phyloP scores from a whole-genome alignment of 2,329 filamentous ascomycete genomes.

The Monosporascus sp. region DNA sequence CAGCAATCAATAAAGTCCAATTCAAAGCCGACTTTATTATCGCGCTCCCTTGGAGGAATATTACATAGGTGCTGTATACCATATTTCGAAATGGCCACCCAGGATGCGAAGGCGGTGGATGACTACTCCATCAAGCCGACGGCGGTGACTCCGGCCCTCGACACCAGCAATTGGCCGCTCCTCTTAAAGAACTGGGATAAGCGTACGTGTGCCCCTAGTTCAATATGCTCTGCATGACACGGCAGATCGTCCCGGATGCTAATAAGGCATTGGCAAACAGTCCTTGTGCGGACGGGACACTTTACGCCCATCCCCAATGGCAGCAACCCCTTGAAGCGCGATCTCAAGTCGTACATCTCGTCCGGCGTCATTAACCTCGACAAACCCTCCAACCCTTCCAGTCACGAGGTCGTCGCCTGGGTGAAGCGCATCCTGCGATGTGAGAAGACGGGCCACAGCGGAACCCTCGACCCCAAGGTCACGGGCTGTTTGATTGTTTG shows the following conservation, averaged over 20 bases:
- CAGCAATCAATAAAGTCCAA: too few species aligned
- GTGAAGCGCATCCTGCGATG: constrained; percentile 95
- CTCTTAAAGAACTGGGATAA: constrained; percentile 95
- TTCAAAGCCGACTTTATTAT: neutral
- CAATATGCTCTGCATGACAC: constrained; percentile 1
- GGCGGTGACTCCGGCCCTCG: constrained; percentile 68
- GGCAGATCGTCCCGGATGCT: constrained; percentile 10
- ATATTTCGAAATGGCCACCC: constrained; percentile 9
- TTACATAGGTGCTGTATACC: neutral
- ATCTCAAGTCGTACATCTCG: constrained; percentile 94
- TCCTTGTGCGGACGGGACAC: constrained; percentile 89
- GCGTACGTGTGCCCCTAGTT: constrained; percentile 50
- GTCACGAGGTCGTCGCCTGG: constrained; percentile 98
- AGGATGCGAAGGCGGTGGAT: constrained; percentile 19
- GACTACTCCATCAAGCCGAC: constrained; percentile 75
- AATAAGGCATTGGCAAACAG: constrained; percentile 37
- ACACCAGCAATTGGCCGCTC: constrained; percentile 88
- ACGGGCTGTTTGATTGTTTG: constrained; percentile 79
- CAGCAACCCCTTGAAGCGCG: constrained; percentile 84
- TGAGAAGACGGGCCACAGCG: constrained; percentile 97
- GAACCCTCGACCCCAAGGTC: constrained; percentile 96
- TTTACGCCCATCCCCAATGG: constrained; percentile 96
- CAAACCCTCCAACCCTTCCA: constrained; percentile 95
- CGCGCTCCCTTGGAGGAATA: neutral
- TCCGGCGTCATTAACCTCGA: constrained; percentile 98